Evolutionary conservation across 1,284 basidiomycete genomes (phyloP).

Genomic region (Trichosporon sp.): DNA sequence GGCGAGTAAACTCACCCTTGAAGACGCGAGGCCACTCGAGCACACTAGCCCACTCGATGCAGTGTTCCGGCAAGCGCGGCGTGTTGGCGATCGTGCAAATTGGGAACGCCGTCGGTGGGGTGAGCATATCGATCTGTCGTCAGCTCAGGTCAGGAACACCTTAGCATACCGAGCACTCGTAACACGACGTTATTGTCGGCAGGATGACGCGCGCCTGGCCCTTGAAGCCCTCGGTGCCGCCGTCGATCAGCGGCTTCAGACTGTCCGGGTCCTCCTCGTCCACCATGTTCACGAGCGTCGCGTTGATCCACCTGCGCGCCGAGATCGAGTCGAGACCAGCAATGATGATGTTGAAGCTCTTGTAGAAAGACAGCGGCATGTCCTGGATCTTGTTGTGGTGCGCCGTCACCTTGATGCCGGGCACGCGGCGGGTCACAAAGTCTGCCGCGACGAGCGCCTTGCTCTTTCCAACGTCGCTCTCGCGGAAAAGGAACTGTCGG

Average conservation of each 20-base stretch:
- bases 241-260: slow-evolving; percentile 96
- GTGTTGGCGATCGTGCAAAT: slow-evolving; percentile 99
- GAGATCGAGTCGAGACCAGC: slow-evolving; percentile 98
- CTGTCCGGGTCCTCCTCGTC: slow-evolving; percentile 86
- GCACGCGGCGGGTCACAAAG: slow-evolving; percentile 90
- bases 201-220: slow-evolving; percentile 97
- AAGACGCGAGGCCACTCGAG: slow-evolving; percentile 93
- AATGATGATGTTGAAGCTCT: slow-evolving; percentile 93
- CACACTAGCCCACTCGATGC: slow-evolving; percentile 99
- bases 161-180: slow-evolving; percentile 73
- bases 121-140: slow-evolving; percentile 79
- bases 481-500: slow-evolving; percentile 91
- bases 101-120: slow-evolving; percentile 92
- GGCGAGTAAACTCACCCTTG: slow-evolving; percentile 57
- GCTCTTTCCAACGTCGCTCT: slow-evolving; percentile 78
- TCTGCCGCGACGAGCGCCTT: slow-evolving; percentile 93
- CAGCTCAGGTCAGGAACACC: not conserved
- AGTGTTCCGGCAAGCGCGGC: slow-evolving; percentile 94
- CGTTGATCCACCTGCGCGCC: slow-evolving; percentile 97
- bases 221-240: slow-evolving; percentile 98
- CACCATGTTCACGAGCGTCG: slow-evolving; percentile 89
- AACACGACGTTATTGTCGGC: slow-evolving; percentile 91
- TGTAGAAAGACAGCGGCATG: slow-evolving; percentile 91
- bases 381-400: slow-evolving; percentile 98
- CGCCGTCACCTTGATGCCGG: slow-evolving; percentile 90